Conservation (phyloP, 1,284 basidiomycete genomes). For the Moesziomyces sp. region DNA sequence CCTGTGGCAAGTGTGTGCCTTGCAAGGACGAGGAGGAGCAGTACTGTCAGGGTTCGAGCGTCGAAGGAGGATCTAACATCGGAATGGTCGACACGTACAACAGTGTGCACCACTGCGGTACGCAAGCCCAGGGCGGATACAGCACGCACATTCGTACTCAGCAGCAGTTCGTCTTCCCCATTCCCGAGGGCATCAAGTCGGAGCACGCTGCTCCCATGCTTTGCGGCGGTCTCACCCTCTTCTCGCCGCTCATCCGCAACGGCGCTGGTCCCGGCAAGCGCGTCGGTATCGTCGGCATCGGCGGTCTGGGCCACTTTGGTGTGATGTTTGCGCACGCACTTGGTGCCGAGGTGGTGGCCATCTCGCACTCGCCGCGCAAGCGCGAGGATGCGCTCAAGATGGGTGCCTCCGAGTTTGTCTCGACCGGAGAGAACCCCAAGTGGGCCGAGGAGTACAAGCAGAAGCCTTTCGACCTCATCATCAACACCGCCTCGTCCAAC, state of each 20-base stretch:
- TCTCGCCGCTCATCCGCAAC: conserved; percentile 75
- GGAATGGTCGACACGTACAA: conserved; percentile 69
- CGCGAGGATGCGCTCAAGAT: conserved; percentile 76
- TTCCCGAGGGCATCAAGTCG: conserved; percentile 74
- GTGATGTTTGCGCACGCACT: conserved; percentile 74
- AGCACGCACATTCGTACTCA: conserved; percentile 76
- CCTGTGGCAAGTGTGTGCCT: conserved; percentile 69
- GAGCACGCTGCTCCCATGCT: conserved; percentile 72
- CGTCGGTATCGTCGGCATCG: conserved; percentile 75
- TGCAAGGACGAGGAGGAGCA: conserved; percentile 70
- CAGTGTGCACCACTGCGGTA: conserved; percentile 72
- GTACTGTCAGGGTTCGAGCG: conserved; percentile 57
- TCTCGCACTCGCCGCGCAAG: conserved; percentile 76
- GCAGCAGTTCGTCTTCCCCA: conserved; percentile 77
- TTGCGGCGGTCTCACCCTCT: conserved; percentile 77
- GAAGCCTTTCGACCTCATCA: conserved; percentile 74
- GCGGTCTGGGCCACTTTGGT: conserved; percentile 68
- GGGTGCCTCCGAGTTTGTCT: conserved; percentile 72
- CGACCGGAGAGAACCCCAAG: conserved; percentile 60
- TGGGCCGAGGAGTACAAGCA: conserved; percentile 58
- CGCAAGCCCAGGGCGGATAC: conserved; percentile 74
- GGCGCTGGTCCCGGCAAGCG: conserved; percentile 75
- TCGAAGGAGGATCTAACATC: conserved; percentile 20
- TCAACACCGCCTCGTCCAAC: conserved; percentile 71
- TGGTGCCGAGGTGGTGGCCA: conserved; percentile 75